Evolutionary conservation across 345 rosid species (phyloP), one percentile per base, ranked within the genome.

Genomic region (Eucalyptus cladocalyx): DNA sequence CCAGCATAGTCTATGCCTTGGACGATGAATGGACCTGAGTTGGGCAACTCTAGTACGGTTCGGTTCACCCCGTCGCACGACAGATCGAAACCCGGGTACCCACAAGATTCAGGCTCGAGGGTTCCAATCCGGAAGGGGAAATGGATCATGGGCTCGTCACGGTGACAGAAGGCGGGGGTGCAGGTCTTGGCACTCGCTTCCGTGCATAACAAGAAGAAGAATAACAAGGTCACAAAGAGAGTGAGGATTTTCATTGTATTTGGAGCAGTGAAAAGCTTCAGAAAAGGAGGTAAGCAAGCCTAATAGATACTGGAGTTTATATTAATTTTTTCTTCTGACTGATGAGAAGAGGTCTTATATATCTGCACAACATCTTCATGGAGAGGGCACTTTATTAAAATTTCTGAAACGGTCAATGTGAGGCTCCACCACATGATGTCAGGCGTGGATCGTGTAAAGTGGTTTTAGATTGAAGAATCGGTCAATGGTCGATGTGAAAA

Each of bases 61-160:
- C 88, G 88, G 91, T 93, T 92, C 62, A 87, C 88, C 91, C 47
- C 85, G 69, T 92, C 95, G 58, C 98, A 95, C 62, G 94, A 91
- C 83, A 95, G 86, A 24, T 92, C 92, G 69, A 96, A 96, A 6
- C 95, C 95, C 48, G 89, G 90, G 92, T 92, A 94, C n/a, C 95
- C 95, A 87, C 97, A 95, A 8, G 94, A 89, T 16, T 67, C 50
- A 7, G 91, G 80, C 86, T 95, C 97, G 24, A 19, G 91, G 80
- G 88, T 65, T 62, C 54, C n/a, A 19, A 95, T 87, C 89, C 94
- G 93, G 91, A 96, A 96, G 47, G 97, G 98, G 86, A 95, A 95
- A 37, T 93, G 95, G 87, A 96, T 91, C 7, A 21, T 28, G 4
- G 95, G 95, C 86, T 92, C 93, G 37, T 87, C 81, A 48, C 54